These are phyloP conservation scores for Emergomyces africanus DNA, from an alignment of 2,329 filamentous ascomycete genomes.

Conservation along the genomic window DNA sequence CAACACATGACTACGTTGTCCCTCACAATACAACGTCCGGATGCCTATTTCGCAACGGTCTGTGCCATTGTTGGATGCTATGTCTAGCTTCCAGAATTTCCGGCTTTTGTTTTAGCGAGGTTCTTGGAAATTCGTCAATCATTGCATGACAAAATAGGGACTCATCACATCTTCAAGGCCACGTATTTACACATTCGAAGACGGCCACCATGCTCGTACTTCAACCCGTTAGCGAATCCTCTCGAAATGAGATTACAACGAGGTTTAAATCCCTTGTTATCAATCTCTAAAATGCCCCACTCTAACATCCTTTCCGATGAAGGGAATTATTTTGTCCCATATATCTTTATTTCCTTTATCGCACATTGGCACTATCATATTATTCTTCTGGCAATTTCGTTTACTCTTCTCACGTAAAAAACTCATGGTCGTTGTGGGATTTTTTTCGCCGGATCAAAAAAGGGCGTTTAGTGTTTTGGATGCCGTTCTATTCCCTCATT, in stretches of 20 bases:
- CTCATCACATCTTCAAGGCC: not conserved
- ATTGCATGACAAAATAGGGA: no score
- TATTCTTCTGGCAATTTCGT: not conserved
- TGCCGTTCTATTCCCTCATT: not conserved
- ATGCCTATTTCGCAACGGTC: not conserved
- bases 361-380: not conserved
- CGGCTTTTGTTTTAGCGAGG: no score
- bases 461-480: not conserved
- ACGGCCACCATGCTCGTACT: not conserved
- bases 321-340: not conserved
- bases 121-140: not conserved
- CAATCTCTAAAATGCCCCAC: not conserved
- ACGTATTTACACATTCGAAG: not conserved
- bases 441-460: not conserved
- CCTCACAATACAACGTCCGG: not conserved
- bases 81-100: not conserved
- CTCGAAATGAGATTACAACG: not conserved
- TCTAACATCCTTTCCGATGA: not conserved
- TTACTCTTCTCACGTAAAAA: not conserved
- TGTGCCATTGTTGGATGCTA: not conserved
- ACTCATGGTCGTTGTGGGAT: not conserved
- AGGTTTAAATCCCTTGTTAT: not conserved
- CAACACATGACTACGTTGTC: not conserved
- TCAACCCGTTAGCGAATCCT: not conserved
- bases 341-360: not conserved